Evolutionary conservation across 2,329 filamentous ascomycete genomes (phyloP), one percentile per base, ranked within the genome.

Genomic region (Nothophoma quercina): DNA sequence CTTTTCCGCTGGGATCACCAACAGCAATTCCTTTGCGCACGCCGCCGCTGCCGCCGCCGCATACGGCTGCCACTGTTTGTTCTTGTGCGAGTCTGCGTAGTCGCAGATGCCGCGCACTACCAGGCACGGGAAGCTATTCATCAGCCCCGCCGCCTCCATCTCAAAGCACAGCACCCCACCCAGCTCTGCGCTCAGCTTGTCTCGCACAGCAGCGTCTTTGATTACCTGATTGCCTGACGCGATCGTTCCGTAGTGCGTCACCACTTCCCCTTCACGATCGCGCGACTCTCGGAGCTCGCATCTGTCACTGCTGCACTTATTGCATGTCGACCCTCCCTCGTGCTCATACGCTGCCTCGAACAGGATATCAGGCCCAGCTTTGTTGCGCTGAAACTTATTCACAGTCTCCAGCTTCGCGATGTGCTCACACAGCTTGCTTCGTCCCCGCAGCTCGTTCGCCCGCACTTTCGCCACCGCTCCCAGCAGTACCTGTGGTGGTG

Each of bases 161-260:
- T n/a, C 39, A n/a, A 30, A 42, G 18, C 39, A 42, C 6, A 42
- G 25, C 16, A 42, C 39, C 7, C 26, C 39, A 12, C 33, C 49
- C 6, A 50, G 54, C 55, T 51, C 54, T 59, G 44, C 55, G 28
- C 34, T 36, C 32, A 30, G n/a, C 22, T 19, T 18, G 42, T 48
- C 45, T 16, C 43, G 21, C 49, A 33, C 25, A 48, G 46, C 36
- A 30, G 55, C 46, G 43, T 29, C 30, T 34, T 35, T 41, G 19
- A 41, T 55, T 26, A 52, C 49, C 34, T 46, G 41, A 18, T 46
- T 44, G 16, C 49, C 41, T 12, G 40, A 40, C 16, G 40, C 49
- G 8, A 52, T 52, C 6, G 49, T 45, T 6, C 49, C 41, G 26
- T 52, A 52, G 15, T 52, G 49, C 26, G 46, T 25, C 18, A 34